Conservation (phyloP, 768 basidiomycete genomes). For the Chiua virens region DNA sequence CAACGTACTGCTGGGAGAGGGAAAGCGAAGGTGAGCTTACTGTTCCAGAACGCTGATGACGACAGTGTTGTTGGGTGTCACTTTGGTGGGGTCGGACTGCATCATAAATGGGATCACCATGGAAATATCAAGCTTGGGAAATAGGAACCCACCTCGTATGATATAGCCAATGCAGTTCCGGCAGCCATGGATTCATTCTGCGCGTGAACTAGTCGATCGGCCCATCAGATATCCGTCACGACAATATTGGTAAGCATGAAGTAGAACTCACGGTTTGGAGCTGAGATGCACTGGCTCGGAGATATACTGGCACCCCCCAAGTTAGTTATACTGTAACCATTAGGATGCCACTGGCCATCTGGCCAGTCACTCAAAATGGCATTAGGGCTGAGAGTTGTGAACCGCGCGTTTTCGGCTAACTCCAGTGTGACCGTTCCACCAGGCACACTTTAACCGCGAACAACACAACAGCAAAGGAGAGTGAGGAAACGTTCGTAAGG, state of each 20-base stretch:
- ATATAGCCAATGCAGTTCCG: slow-evolving; percentile 8
- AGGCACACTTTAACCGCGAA: neutral
- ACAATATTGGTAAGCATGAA: neutral
- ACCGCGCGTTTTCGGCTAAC: slow-evolving; percentile 3
- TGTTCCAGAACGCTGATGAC: no score
- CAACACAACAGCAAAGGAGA: neutral
- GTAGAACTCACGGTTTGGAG: slow-evolving; percentile 15
- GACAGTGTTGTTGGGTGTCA: no score
- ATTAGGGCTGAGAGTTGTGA: neutral
- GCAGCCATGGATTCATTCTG: slow-evolving; percentile 4
- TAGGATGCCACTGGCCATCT: no score
- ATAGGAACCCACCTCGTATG: slow-evolving; percentile 12
- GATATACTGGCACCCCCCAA: neutral
- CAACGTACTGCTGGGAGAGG: neutral
- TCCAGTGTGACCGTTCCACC: neutral
- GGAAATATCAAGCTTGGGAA: neutral
- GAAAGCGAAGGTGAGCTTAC: no score
- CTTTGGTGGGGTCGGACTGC: no score
- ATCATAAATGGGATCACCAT: no score
- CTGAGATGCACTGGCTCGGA: neutral
- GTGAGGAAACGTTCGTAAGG: neutral
- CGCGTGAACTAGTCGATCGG: slow-evolving; percentile 10
- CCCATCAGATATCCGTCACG: neutral
- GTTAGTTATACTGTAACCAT: neutral
- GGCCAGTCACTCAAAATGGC: no score